phyloP scores from a whole-genome alignment of 176 grass and related monocot species.

The Carex scoparia region DNA sequence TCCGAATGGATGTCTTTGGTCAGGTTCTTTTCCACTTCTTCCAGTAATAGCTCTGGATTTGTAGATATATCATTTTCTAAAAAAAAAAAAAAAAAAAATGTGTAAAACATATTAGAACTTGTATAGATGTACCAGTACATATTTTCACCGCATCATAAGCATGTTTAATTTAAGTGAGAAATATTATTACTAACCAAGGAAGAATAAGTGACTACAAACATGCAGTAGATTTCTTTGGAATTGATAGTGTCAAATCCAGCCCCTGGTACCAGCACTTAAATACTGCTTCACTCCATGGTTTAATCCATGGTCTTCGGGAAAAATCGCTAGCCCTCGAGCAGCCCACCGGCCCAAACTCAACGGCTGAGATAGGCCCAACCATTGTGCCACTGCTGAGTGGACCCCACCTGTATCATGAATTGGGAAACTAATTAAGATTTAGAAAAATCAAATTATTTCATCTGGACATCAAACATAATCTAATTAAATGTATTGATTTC shows the following conservation, averaged over 20 bases:
- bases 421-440: background rate
- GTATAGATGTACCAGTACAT: background rate
- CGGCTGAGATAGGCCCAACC: conserved; percentile 25
- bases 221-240: background rate
- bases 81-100: too few species aligned
- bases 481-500: background rate
- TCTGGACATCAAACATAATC: background rate
- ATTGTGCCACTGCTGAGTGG: conserved; percentile 39
- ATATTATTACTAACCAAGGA: background rate
- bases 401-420: conserved; percentile 28
- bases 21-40: conserved; percentile 15
- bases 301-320: conserved; percentile 27
- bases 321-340: conserved; percentile 16
- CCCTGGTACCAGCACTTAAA: background rate
- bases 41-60: conserved; percentile 17
- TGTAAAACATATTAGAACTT: background rate
- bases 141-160: background rate
- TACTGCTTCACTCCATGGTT: background rate
- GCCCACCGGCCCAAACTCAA: background rate
- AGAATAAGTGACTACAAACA: conserved; percentile 11
- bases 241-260: conserved; percentile 3
- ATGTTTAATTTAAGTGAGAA: background rate
- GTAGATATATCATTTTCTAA: conserved; percentile 2
- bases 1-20: conserved; percentile 12
- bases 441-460: background rate